Evolutionary conservation across 2,329 filamentous ascomycete species (phyloP).

Genomic region (Zopfia rhizophila): DNA sequence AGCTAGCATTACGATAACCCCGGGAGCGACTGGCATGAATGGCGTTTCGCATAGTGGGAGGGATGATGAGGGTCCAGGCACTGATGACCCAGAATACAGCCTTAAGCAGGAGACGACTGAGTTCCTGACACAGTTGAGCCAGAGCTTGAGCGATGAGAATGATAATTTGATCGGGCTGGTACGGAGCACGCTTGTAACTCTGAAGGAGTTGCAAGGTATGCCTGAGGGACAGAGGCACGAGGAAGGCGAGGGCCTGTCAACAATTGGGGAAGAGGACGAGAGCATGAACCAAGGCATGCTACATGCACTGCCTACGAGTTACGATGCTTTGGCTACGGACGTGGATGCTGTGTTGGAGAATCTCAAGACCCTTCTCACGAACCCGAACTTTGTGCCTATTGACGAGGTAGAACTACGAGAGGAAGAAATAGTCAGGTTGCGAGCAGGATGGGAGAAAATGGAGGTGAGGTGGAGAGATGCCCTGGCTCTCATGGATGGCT

Average conservation of each 20-base stretch:
- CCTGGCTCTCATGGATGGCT: conserved; percentile 88
- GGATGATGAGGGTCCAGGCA: conserved; percentile 62
- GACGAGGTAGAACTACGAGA: conserved; percentile 95
- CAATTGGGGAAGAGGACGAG: conserved; percentile 46
- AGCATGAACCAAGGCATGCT: conserved; percentile 44
- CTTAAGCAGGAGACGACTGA: conserved; percentile 89
- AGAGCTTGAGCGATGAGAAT: conserved; percentile 90
- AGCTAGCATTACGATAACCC: conserved; percentile 60
- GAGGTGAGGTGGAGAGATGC: conserved; percentile 90
- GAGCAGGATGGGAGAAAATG: conserved; percentile 93
- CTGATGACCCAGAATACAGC: conserved; percentile 70
- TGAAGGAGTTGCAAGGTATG: conserved; percentile 72
- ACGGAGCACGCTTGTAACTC: conserved; percentile 73
- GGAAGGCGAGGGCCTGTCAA: conserved; percentile 37
- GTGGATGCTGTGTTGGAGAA: conserved; percentile 83
- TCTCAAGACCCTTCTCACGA: conserved; percentile 85
- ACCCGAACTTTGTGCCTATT: conserved; percentile 94
- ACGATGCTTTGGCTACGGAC: conserved; percentile 76
- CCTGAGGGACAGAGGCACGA: conserved; percentile 45
- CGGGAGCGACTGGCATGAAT: conserved; percentile 39
- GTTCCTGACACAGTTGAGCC: conserved; percentile 86
- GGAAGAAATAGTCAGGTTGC: conserved; percentile 84
- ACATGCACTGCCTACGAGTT: conserved; percentile 65
- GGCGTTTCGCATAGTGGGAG: conserved; percentile 56
- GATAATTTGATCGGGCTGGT: conserved; percentile 80